Evolutionary conservation across 2,329 filamentous ascomycete genomes (phyloP), one percentile per base, ranked within the genome.

Genomic region (Colletotrichum echinochloae): DNA sequence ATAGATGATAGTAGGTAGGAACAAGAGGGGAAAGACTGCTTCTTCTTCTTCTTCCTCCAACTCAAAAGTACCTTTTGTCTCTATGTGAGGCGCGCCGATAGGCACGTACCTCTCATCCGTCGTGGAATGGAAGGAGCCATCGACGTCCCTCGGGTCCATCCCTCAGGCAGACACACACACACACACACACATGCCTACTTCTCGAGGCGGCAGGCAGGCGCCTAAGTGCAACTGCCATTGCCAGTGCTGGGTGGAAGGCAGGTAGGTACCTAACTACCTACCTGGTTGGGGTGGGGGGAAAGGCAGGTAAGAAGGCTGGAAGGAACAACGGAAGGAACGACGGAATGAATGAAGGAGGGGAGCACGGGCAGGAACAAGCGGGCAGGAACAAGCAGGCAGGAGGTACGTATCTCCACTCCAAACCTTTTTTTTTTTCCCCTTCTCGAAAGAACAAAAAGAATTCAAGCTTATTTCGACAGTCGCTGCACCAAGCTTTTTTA

Each of bases 401-500:
- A 49, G 65, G 65, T 63, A 67, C 63, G 41, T 62, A 59, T 23
- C 60, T 35, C n/a, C 60, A 44, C 8, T 37, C 18, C 18, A n/a
- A 12, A 12, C 8, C 20, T 9, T 46, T 46, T n/a, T 23, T 46
- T n/a, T 46, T n/a, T 23, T 46, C 48, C 20, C 65, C 66, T 66
- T 70, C 66, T 70, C 66, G 62, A 70, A 70, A 44, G 41, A 44
- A 44, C 18, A 44, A n/a, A 44, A 65, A 62, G 8, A 67, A 62
- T 57, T 71, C 70, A 72, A 72, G 70, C 70, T 71, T 72, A 72
- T 72, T 72, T 72, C 70, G 44, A 72, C 70, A 72, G 61, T 72
- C 56, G 56, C 62, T 66, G 62, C 62, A 70, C 66, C 66, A 70
- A 70, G 66, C 66, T 70, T 70, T 66, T 69, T 70, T 55, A 37